These are phyloP conservation scores for Tilletia caries DNA, from an alignment of 1,284 basidiomycete species.

Conservation along the genomic window DNA sequence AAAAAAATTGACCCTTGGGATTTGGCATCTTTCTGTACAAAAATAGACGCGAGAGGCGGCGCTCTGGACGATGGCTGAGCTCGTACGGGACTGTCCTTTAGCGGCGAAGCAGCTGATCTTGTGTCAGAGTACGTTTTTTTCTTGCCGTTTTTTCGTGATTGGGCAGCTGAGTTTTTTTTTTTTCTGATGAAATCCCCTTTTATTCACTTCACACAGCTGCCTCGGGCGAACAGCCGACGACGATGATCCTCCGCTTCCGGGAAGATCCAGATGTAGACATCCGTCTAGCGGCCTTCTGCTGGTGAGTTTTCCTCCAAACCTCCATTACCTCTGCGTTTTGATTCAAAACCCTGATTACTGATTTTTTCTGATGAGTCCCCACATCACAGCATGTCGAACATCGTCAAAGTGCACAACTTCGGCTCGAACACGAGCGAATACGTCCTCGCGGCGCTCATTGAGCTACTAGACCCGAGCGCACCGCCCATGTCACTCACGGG, in stretches of 20 bases:
- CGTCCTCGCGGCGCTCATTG: constrained; percentile 42
- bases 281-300: constrained; percentile 35
- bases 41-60: constrained; percentile 36
- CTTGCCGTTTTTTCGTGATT: background rate
- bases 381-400: constrained; percentile 32
- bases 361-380: background rate
- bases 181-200: constrained; percentile 19
- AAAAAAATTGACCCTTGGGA: background rate
- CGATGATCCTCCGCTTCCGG: constrained; percentile 37
- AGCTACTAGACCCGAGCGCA: constrained; percentile 31
- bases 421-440: constrained; percentile 37
- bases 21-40: background rate
- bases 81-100: constrained; percentile 23
- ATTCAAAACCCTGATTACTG: background rate
- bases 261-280: constrained; percentile 29
- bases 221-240: constrained; percentile 34
- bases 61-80: constrained; percentile 37
- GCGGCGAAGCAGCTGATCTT: background rate
- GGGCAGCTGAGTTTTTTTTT: background rate
- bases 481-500: background rate
- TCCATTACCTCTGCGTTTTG: too few relatives aligned
- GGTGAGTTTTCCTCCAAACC: constrained; percentile 11
- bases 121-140: background rate
- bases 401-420: constrained; percentile 42
- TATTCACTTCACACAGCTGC: constrained; percentile 22